Conservation (phyloP, 2,329 filamentous ascomycete species). For the Sporothrix euskadiensis region DNA sequence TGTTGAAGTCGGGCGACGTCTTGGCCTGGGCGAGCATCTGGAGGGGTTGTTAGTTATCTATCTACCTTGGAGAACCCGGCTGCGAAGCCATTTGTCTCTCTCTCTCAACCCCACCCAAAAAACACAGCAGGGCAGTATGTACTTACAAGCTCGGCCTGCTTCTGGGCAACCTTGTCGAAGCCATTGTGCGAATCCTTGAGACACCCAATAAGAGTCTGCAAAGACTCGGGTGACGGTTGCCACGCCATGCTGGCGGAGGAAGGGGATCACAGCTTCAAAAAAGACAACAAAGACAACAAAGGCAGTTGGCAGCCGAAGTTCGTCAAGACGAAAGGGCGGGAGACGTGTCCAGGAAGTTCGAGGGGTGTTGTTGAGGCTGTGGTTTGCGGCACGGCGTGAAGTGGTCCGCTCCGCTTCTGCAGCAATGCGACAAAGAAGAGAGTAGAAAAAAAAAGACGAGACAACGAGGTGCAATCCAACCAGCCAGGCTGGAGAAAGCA, state of each 20-base stretch:
- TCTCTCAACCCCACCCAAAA: no score
- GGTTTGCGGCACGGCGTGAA: neutral
- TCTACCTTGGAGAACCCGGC: no score
- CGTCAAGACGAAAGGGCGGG: neutral
- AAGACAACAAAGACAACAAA: neutral
- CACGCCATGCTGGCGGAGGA: conserved; percentile 67
- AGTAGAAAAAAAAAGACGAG: neutral
- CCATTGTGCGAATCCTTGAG: conserved; percentile 90
- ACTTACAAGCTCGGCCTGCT: conserved; percentile 84
- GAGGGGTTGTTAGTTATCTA: neutral
- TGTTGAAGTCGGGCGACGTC: conserved; percentile 87
- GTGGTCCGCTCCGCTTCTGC: conserved; percentile 1
- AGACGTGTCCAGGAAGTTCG: neutral
- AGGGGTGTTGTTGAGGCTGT: neutral
- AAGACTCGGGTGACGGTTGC: conserved; percentile 84
- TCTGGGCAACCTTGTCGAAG: conserved; percentile 75
- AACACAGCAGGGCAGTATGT: conserved; percentile 33
- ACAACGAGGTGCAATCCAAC: conserved; percentile 4
- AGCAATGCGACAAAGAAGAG: conserved; percentile 17
- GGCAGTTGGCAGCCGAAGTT: neutral
- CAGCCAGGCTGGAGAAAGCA: conserved; percentile 18
- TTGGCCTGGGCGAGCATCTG: conserved; percentile 94
- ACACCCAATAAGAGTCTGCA: conserved; percentile 85
- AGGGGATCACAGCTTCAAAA: neutral
- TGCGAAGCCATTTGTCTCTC: neutral